Conservation (phyloP, 2,329 filamentous ascomycete species). For the Leptoxyphium fumago region DNA sequence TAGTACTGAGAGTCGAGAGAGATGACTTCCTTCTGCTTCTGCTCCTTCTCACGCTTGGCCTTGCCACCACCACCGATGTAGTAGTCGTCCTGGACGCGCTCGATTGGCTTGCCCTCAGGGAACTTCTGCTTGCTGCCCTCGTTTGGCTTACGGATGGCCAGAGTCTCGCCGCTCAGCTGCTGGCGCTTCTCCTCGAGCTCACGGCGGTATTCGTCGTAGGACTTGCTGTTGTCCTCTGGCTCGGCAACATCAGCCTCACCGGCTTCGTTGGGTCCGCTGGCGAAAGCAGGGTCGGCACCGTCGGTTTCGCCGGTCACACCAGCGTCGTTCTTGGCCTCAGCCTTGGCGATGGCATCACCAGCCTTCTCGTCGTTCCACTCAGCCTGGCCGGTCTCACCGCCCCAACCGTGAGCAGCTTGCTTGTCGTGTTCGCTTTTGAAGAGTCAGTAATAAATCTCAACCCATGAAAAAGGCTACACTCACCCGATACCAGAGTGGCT, state of each 20-base stretch:
- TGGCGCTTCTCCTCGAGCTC: conserved; percentile 64
- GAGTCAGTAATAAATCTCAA: conserved; percentile 11
- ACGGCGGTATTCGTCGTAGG: conserved; percentile 76
- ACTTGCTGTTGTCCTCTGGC: conserved; percentile 66
- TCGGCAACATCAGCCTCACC: conserved; percentile 23
- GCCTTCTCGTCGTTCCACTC: conserved; percentile 86
- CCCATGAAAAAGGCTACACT: conserved; percentile 14
- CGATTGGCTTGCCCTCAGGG: conserved; percentile 60
- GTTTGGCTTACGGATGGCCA: conserved; percentile 77
- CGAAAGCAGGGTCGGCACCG: conserved; percentile 29
- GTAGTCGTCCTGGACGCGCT: conserved; percentile 51
- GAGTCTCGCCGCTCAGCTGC: conserved; percentile 47
- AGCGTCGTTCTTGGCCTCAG: conserved; percentile 59
- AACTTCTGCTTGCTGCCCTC: conserved; percentile 93
- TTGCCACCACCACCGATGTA: conserved; percentile 62
- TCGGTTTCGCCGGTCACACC: conserved; percentile 19
- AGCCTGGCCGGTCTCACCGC: conserved; percentile 57
- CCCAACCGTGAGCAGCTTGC: conserved; percentile 82
- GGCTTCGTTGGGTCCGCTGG: conserved; percentile 27
- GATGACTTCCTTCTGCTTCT: conserved; percentile 71
- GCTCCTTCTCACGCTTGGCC: conserved; percentile 67
- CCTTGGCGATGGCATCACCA: conserved; percentile 75
- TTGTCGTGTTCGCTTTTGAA: conserved; percentile 58
- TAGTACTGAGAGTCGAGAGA: conserved; percentile 65
- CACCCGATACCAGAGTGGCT: conserved; percentile 45